Base-by-base conservation (phyloP, 2,329 filamentous ascomycete genomes). In the Trichoderma koningii region DNA sequence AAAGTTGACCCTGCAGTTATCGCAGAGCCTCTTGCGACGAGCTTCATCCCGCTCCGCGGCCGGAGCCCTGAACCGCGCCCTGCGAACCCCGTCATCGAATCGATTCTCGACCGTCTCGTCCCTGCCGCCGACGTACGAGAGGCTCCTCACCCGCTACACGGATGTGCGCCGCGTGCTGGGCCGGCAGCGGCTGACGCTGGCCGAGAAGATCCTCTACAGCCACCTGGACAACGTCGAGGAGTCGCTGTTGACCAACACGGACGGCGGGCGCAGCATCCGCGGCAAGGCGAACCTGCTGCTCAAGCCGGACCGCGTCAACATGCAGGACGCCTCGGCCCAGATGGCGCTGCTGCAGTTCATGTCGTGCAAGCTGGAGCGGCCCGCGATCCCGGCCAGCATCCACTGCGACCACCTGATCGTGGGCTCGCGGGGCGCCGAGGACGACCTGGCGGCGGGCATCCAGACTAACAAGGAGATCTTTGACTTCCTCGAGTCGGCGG, bases 401-500 rank as follows among this genome's bases (percentile, higher is more conserved):
- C 95, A 99, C 81, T 99, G 95, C 79, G 95, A 99, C 81, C 95
- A 99, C 78, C 89, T 99, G 88, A 98, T 99, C 79, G 94, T 98
- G 34, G 95, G 94, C 64, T 89, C 96, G 79, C 90, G 89, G 75
- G 95, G 95, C 66, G 95, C 94, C 42, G 89, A 94, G 72, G 85
- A 87, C 26, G 95, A 99, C 79, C 80, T 99, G 68, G 86, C 89
- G 30, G 87, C 89, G 38, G 95, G 93, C 48, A 96, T 99, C 68
- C 84, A 89, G 78, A 90, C 91, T 53, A 99, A 99, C 79, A 93
- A 93, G 77, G 95, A 99, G 82, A 93, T 99, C 0, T 99, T 97
- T 75, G 92, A 97, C 78, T 99, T 99, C 77, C 79, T 99, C 65
- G 94, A 97, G 83, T 96, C 91, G 62, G 95, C 95, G 0, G 89